Evolutionary conservation across 2,329 filamentous ascomycete genomes (phyloP).

Genomic region (Sporothrix phasma): DNA sequence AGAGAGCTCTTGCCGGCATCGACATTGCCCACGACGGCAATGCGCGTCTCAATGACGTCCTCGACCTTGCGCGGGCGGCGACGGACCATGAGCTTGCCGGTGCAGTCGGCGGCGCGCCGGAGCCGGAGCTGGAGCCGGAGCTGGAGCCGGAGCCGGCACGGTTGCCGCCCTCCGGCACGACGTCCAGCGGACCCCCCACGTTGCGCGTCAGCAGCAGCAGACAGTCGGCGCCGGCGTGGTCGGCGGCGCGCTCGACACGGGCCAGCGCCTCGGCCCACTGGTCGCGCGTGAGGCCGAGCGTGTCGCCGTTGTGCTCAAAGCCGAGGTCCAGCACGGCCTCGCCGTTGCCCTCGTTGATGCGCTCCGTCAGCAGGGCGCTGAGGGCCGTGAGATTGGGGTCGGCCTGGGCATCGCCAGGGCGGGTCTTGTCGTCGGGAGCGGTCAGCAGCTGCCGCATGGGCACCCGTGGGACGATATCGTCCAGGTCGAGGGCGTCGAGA

Average conservation of each 20-base stretch:
- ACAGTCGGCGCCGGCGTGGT: conserved; percentile 60
- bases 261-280: conserved; percentile 67
- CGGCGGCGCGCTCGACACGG: conserved; percentile 56
- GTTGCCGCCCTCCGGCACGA: conserved; percentile 23
- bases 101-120: conserved; percentile 52
- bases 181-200: conserved; percentile 68
- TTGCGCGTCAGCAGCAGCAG: conserved; percentile 83
- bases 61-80: conserved; percentile 64
- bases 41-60: conserved; percentile 87
- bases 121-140: not conserved
- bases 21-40: conserved; percentile 95
- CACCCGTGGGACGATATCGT: conserved; percentile 60
- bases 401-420: conserved; percentile 39
- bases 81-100: conserved; percentile 79
- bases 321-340: conserved; percentile 90
- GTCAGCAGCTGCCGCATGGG: conserved; percentile 70
- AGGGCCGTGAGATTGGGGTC: conserved; percentile 55
- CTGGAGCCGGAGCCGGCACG: not conserved
- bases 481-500: conserved; percentile 82
- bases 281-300: conserved; percentile 62
- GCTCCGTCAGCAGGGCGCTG: conserved; percentile 52
- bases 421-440: conserved; percentile 33
- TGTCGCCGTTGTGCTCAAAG: conserved; percentile 78
- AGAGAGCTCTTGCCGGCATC: conserved; percentile 96
- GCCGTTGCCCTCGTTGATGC: conserved; percentile 73